Percentiles rank a stretch among this genome's conserved stretches.
Conservation (phyloP, 2,329 filamentous ascomycete species). For the Colletotrichum tanaceti region DNA sequence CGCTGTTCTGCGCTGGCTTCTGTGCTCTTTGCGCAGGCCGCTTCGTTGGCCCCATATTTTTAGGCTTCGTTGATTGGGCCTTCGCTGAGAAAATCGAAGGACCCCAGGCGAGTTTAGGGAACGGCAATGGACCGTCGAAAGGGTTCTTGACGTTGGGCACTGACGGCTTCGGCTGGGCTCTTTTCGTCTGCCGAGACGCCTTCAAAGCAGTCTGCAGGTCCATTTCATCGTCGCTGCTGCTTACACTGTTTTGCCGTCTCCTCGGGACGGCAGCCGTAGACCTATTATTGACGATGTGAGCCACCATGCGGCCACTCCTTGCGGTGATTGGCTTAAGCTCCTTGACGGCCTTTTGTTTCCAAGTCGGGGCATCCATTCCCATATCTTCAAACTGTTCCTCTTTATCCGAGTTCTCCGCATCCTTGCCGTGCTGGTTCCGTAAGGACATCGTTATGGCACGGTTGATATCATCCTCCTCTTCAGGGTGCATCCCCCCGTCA, state of each 20-base stretch:
- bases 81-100: conserved; percentile 68
- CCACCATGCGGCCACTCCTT: conserved; percentile 71
- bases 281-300: conserved; percentile 79
- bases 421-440: conserved; percentile 66
- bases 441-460: conserved; percentile 88
- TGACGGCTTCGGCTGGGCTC: conserved; percentile 52
- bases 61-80: conserved; percentile 33
- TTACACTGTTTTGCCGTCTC: conserved; percentile 59
- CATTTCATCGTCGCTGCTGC: conserved; percentile 78
- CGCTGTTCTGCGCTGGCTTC: conserved; percentile 32
- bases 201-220: conserved; percentile 82
- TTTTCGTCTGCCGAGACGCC: conserved; percentile 73
- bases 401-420: conserved; percentile 51
- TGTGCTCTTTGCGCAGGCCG: conserved; percentile 29
- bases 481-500: conserved; percentile 53
- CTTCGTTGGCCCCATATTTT: conserved; percentile 13
- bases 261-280: conserved; percentile 70
- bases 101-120: conserved; percentile 83
- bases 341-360: conserved; percentile 66
- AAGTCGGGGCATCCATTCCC: conserved; percentile 59
- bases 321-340: conserved; percentile 63
- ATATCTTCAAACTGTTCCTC: conserved; percentile 64
- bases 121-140: conserved; percentile 86
- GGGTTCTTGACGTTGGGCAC: conserved; percentile 69
- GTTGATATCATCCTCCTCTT: conserved; percentile 73